A percentile compares a stretch with the other conserved stretches of the same genome.
phyloP scores from a whole-genome alignment of 257 asterid species.

The Parsonsia alboflavescens region DNA sequence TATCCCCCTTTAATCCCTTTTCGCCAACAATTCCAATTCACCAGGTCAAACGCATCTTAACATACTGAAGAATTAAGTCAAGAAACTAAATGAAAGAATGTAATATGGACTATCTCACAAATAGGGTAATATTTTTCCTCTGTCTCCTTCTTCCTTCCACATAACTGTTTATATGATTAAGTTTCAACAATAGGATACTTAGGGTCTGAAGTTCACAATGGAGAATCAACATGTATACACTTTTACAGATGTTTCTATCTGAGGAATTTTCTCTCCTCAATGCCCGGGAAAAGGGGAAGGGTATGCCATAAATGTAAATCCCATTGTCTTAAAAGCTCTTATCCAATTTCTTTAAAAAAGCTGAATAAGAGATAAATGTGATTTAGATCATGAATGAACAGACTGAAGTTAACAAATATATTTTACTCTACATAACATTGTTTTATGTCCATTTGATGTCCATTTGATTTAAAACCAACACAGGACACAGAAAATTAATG shows the following conservation, averaged over 20 bases:
- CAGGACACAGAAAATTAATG: background rate
- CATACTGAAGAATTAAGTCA: background rate
- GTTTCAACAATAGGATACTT: background rate
- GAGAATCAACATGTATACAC: background rate
- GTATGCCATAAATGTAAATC: background rate
- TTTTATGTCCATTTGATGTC: background rate
- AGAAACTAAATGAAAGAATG: background rate
- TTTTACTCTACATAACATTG: background rate
- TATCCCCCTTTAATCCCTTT: background rate
- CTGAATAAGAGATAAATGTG: background rate
- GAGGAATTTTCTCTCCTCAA: no score
- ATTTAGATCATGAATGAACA: background rate
- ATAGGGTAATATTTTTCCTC: background rate
- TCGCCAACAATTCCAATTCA: background rate
- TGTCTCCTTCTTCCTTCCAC: background rate
- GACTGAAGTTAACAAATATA: background rate
- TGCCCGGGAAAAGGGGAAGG: background rate
- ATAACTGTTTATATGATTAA: background rate
- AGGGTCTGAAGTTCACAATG: background rate
- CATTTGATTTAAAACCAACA: background rate
- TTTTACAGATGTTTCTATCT: background rate
- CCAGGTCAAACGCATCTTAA: background rate
- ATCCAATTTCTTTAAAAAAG: background rate
- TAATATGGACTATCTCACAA: no score
- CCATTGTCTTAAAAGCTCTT: background rate